Percentiles rank a stretch among this genome's conserved stretches.
Conservation (phyloP, 306 rosid genomes). For the Carpinus fangiana region DNA sequence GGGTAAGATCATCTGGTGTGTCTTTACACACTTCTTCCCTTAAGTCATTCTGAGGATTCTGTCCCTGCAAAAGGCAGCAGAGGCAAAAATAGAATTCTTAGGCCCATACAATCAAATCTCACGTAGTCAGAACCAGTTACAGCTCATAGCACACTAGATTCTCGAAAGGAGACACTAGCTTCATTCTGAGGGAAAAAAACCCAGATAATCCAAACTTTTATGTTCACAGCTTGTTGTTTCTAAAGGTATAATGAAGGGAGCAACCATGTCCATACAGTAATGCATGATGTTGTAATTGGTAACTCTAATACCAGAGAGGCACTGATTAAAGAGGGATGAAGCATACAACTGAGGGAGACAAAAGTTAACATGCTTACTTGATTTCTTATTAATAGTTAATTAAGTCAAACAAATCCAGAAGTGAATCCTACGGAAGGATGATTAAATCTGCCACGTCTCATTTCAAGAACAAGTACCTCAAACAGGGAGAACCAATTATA, state of each 20-base stretch:
- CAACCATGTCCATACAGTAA: conserved; percentile 1
- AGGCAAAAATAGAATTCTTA: conserved; percentile 18
- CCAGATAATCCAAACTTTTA: conserved; percentile 15
- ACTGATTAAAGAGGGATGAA: conserved; percentile 17
- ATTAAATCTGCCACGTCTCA: not conserved
- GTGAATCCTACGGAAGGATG: not conserved
- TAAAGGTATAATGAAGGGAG: not conserved
- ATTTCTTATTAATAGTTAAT: not conserved
- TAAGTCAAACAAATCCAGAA: not conserved
- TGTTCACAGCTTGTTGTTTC: conserved; percentile 23
- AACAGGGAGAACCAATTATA: not conserved
- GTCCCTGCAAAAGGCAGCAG: conserved; percentile 45
- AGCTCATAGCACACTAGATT: conserved; percentile 9
- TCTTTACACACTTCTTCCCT: conserved; percentile 40
- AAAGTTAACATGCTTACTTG: not conserved
- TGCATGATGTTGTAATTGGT: not conserved
- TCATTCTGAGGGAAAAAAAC: conserved; percentile 8
- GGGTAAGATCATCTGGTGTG: conserved; percentile 25
- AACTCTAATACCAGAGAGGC: conserved; percentile 24
- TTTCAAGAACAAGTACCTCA: not conserved
- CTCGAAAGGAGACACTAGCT: conserved; percentile 10
- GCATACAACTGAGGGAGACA: conserved; percentile 8
- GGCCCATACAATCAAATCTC: conserved; percentile 22
- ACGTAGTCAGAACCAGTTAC: not conserved
- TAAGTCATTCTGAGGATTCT: conserved; percentile 28